A percentile compares a stretch with the other conserved stretches of the same genome.
These are phyloP conservation scores for Sporothrix brasiliensis DNA, from an alignment of 2,329 filamentous ascomycete genomes.

Conservation along the genomic window DNA sequence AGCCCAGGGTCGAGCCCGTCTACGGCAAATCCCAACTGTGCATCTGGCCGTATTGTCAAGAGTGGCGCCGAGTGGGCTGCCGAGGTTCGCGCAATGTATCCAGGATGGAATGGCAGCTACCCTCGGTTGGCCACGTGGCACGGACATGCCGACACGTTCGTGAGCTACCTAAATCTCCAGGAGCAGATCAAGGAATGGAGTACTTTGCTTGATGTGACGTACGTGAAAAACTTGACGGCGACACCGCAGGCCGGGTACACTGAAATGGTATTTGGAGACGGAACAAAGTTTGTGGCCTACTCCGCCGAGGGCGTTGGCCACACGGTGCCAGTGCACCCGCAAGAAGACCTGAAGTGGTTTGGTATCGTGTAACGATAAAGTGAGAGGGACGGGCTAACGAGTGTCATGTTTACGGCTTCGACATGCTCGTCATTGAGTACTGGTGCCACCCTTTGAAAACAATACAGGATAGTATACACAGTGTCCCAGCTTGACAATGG, in stretches of 20 bases:
- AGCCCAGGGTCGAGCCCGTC: constrained; percentile 35
- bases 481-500: constrained; percentile 9
- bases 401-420: neutral
- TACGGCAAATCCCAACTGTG: constrained; percentile 46
- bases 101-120: constrained; percentile 48
- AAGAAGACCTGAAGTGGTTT: constrained; percentile 37
- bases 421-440: neutral
- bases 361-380: constrained; percentile 21
- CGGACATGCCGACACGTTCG: constrained; percentile 54
- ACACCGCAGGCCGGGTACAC: constrained; percentile 41
- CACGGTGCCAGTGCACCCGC: constrained; percentile 36
- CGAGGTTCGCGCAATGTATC: constrained; percentile 40
- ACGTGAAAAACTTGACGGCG: constrained; percentile 38
- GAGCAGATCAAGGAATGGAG: constrained; percentile 44
- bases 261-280: constrained; percentile 42
- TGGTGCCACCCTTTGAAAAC: neutral
- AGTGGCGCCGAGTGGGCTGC: constrained; percentile 4
- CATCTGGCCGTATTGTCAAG: constrained; percentile 46
- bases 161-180: constrained; percentile 48
- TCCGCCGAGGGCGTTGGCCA: constrained; percentile 41
- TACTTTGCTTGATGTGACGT: constrained; percentile 38
- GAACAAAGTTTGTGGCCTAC: constrained; percentile 41
- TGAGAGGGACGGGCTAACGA: neutral
- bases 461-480: neutral
- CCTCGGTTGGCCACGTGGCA: constrained; percentile 63